A percentile compares a stretch with the other conserved stretches of the same genome.
Conservation (phyloP, 306 rosid genomes). For the Inga oerstediana region DNA sequence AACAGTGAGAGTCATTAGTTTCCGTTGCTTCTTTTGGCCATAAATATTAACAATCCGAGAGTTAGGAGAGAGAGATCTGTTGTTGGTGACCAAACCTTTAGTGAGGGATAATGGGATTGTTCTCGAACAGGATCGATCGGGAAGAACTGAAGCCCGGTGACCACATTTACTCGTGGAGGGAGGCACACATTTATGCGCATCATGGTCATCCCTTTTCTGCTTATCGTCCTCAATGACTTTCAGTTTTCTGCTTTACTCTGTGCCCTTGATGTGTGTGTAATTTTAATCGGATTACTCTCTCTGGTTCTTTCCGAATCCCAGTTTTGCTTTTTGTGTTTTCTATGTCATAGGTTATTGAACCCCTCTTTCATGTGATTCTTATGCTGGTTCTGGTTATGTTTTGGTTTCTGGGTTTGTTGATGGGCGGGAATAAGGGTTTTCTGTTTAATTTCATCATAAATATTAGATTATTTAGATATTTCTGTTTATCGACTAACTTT, state of each 20-base stretch:
- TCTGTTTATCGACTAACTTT: background rate
- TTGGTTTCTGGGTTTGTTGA: background rate
- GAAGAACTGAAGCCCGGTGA: conserved; percentile 69
- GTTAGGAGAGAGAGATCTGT: background rate
- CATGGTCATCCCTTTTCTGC: conserved; percentile 55
- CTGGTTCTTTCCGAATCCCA: conserved; percentile 7
- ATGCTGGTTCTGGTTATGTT: background rate
- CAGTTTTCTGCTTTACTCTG: background rate
- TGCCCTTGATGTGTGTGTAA: background rate
- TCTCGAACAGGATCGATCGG: conserved; percentile 69
- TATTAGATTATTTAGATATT: background rate
- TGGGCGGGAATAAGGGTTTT: background rate
- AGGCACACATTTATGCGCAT: conserved; percentile 75
- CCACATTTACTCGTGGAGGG: conserved; percentile 90
- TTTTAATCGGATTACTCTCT: background rate
- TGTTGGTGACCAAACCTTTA: background rate
- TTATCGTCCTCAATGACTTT: background rate
- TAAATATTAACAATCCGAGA: background rate
- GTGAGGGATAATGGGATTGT: conserved; percentile 57
- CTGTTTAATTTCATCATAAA: background rate
- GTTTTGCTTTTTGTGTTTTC: background rate
- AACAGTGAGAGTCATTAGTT: background rate
- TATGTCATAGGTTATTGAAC: background rate
- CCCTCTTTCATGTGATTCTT: background rate
- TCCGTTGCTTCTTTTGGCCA: background rate